Evolutionary conservation across 139 green algal species (phyloP), one percentile per base, ranked within the genome.

Genomic region (Haematococcus sp.): DNA sequence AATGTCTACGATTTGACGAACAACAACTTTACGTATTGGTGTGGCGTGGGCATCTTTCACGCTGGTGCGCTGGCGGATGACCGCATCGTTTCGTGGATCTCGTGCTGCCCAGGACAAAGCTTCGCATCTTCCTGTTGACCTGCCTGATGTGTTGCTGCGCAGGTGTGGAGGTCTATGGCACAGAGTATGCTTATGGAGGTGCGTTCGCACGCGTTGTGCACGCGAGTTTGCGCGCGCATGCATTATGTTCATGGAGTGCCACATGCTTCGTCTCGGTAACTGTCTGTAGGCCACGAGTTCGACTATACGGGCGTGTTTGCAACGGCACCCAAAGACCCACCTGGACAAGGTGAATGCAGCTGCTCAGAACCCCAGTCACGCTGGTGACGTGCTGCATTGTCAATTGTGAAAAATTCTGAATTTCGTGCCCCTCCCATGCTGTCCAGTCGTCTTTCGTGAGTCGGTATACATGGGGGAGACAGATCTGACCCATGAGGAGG

Each of bases 121-220:
- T 91, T 15, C 91, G 91, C 56, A 84, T 97, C 19, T 97, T 90
- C 70, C 93, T 49, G 40, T 49, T 49, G 40, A 49, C 40, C 40
- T 49, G 7, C 40, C 40, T 49, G 7, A 11, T 68, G 32, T 52
- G 17, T 52, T 51, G 2, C 13, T 27, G 97, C 71, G 88, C 84
- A 19, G 94, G 94, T 0, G 83, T 98, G 3, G 91, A 98, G 70
- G 88, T 95, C 0, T 91, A 94, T 43, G 93, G 88, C 19, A 73
- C 87, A 0, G 94, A 98, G 75, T 97, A 94, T 46, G 94, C 94
- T 0, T 98, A 93, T 81, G 92, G 89, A 79, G 85, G 88, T 92
- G 43, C 2, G 78, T 55, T 35, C n/a, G n/a, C n/a, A n/a, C n/a
- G n/a, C n/a, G n/a, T 35, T 19, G 15, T 67, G 11, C 35, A 35